These are phyloP conservation scores for Coemansia sp. DNA, from an alignment of 192 early-diverging fungal species.

Conservation along the genomic window DNA sequence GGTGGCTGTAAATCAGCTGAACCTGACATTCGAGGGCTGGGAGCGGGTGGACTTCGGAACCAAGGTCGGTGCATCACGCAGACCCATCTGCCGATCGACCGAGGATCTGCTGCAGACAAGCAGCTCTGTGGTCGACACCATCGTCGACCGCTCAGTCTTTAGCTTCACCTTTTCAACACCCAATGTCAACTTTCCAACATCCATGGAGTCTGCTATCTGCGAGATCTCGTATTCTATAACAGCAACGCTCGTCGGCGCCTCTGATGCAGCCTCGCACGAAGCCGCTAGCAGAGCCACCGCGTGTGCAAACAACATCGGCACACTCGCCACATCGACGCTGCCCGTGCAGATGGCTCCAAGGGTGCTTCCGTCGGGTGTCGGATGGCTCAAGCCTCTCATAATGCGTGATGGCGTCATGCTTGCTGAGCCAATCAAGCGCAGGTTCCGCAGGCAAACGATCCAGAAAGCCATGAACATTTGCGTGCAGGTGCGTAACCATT, in stretches of 20 bases:
- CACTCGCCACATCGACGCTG: slow-evolving; percentile 29
- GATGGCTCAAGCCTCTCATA: slow-evolving; percentile 54
- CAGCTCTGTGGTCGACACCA: slow-evolving; percentile 26
- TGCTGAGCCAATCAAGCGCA: slow-evolving; percentile 27
- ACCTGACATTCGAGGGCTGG: slow-evolving; percentile 50
- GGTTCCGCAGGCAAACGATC: slow-evolving; percentile 38
- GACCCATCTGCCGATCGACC: slow-evolving; percentile 28
- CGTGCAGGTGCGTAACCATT: slow-evolving; percentile 54
- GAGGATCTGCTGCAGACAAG: slow-evolving; percentile 38
- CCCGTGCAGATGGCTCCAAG: slow-evolving; percentile 42
- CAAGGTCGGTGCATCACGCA: slow-evolving; percentile 39
- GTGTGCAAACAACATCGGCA: slow-evolving; percentile 30
- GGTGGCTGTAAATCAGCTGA: slow-evolving; percentile 37
- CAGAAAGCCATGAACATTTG: slow-evolving; percentile 54
- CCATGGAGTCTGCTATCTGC: slow-evolving; percentile 53
- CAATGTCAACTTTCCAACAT: slow-evolving; percentile 49
- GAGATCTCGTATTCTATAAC: slow-evolving; percentile 39
- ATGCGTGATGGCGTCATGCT: slow-evolving; percentile 53
- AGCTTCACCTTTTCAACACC: slow-evolving; percentile 51
- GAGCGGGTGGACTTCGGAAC: slow-evolving; percentile 50
- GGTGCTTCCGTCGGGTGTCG: slow-evolving; percentile 49
- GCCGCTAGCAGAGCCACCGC: neutral
- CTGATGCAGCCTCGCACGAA: neutral
- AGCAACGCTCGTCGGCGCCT: slow-evolving; percentile 32
- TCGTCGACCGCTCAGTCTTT: slow-evolving; percentile 22